Conservation (phyloP, 306 rosid genomes). For the Delonix regia region DNA sequence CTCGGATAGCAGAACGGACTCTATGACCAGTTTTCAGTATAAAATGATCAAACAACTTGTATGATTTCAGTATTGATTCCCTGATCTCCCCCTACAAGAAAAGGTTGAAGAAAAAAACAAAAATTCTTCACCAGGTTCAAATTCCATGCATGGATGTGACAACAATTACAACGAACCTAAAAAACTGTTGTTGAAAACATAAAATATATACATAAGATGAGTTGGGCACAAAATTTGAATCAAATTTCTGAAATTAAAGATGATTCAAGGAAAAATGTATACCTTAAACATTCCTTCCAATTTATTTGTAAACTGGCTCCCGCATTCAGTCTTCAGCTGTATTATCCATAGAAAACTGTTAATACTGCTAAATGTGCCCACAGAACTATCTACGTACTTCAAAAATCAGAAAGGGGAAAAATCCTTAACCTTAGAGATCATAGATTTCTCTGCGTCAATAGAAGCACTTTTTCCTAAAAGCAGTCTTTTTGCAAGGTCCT, state of each 20-base stretch:
- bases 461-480: slow-evolving; percentile 98
- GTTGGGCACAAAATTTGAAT: slow-evolving; percentile 7
- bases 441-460: slow-evolving; percentile 95
- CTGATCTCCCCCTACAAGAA: not conserved
- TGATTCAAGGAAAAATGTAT: slow-evolving; percentile 24
- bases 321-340: slow-evolving; percentile 98
- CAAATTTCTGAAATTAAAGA: slow-evolving; percentile 2
- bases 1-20: not conserved
- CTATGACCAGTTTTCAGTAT: not conserved
- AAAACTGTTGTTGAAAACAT: not conserved
- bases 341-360: slow-evolving; percentile 38
- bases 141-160: slow-evolving; percentile 28
- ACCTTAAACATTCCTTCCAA: slow-evolving; percentile 99
- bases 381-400: slow-evolving; percentile 9
- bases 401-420: slow-evolving; percentile 11
- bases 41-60: not conserved
- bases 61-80: not conserved
- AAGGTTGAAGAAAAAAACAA: slow-evolving; percentile 10
- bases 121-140: slow-evolving; percentile 21
- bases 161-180: not conserved
- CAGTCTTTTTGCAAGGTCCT: slow-evolving; percentile 97
- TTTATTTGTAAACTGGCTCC: slow-evolving; percentile 99
- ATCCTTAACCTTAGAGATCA: slow-evolving; percentile 89
- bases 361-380: slow-evolving; percentile 23
- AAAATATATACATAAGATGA: not conserved